Evolutionary conservation across 1,284 basidiomycete species (phyloP).

Genomic region (Porogramme epimiltina): DNA sequence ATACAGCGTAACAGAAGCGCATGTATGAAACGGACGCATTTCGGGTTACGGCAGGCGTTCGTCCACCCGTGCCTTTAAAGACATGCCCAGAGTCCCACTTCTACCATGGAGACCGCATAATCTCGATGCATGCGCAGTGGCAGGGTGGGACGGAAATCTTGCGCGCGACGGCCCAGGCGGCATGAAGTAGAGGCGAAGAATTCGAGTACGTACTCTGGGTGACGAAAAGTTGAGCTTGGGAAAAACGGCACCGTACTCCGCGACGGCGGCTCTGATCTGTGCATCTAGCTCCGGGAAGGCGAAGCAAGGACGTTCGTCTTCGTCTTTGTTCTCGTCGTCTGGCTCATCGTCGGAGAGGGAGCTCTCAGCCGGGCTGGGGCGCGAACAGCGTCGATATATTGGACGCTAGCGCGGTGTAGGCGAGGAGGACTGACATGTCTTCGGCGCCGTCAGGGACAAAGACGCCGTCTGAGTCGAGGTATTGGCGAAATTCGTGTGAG

Average conservation of each 20-base stretch:
- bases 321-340: conserved; percentile 41
- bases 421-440: conserved; percentile 52
- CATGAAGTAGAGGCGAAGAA: too few relatives aligned
- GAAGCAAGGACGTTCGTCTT: conserved; percentile 44
- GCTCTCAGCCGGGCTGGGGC: conserved; percentile 50
- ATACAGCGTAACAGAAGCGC: too few relatives aligned
- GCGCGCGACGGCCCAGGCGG: too few relatives aligned
- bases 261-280: conserved; percentile 70
- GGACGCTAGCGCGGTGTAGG: conserved; percentile 9
- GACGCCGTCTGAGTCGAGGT: conserved; percentile 80
- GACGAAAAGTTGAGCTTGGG: conserved; percentile 96
- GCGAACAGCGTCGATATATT: conserved; percentile 10
- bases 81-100: too few relatives aligned
- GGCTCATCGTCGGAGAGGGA: conserved; percentile 62
- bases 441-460: conserved; percentile 85
- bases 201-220: conserved; percentile 76
- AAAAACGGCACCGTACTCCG: conserved; percentile 82
- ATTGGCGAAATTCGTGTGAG: conserved; percentile 64
- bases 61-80: too few relatives aligned
- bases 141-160: too few relatives aligned
- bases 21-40: too few relatives aligned
- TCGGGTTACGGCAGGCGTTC: too few relatives aligned
- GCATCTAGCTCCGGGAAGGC: conserved; percentile 80
- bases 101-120: too few relatives aligned
- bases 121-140: neutral